Base-by-base conservation (phyloP, 2,329 filamentous ascomycete genomes). In the Chaetothyriales sp. region DNA sequence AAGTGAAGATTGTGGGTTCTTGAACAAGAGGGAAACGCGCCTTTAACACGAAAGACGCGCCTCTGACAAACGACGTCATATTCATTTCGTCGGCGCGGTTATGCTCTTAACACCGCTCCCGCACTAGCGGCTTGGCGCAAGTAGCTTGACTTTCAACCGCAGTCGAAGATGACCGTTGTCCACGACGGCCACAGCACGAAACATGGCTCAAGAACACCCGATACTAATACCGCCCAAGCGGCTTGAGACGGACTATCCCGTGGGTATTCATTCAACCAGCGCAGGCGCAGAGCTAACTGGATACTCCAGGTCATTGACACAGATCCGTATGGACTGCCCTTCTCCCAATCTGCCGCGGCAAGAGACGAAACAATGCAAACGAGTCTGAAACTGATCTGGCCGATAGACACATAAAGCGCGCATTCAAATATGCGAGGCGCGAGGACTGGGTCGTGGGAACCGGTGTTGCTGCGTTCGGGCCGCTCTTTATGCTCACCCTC, bases 241-340 rank as follows among this genome's bases (percentile, higher is more conserved):
- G 65, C 72, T 88, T 61, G 76, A 82, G 66, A 86, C 85, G 62
- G 83, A 92, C 54, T 96, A 86, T 68, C 90, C 90, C 53, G 92
- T 96, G 73, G 64, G 86, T 74, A 50, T 52, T 61, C 18, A 47
- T 20, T 49, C 42, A 54, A 20, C 28, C 25, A 46, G 20, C 5
- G 28, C 50, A 46, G 32, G 28, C 49, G 44, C 20, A 45, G 39
- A 53, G 60, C 61, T 60, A 57, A 60, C 52, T 56, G 51, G 44
- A 64, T 64, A 60, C 49, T 59, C 57, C 72, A 98, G 92, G 84
- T 96, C 73, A 96, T 98, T 71, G 92, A 98, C 75, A 93, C 86
- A 74, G 92, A 98, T 71, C 92, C 92, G 89, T 95, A 89, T 66
- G 83, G 70, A 56, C 51, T 52, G 59, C 51, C 59, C 47, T 45